These are phyloP conservation scores for Erythrobasidium yunnanense DNA, from an alignment of 768 basidiomycete genomes.

Conservation along the genomic window DNA sequence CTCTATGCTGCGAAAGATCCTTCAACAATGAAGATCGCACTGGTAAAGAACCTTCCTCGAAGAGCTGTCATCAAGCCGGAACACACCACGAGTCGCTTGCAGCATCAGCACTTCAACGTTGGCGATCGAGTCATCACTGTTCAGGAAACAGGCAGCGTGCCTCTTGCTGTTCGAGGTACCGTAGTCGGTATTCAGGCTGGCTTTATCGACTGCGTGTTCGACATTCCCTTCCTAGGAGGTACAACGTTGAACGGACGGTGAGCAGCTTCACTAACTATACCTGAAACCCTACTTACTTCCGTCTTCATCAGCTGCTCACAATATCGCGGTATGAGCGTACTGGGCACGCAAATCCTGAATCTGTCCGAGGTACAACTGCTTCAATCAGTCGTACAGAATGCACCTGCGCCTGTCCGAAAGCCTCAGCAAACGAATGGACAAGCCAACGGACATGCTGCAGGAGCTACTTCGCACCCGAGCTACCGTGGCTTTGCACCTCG, in stretches of 20 bases:
- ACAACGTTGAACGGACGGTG: slow-evolving; percentile 72
- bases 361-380: slow-evolving; percentile 51
- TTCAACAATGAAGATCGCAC: slow-evolving; percentile 68
- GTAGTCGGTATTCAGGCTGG: slow-evolving; percentile 78
- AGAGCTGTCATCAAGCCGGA: slow-evolving; percentile 86
- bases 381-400: neutral
- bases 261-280: slow-evolving; percentile 24
- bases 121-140: slow-evolving; percentile 96
- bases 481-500: slow-evolving; percentile 17
- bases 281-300: slow-evolving; percentile 12
- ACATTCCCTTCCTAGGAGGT: slow-evolving; percentile 88
- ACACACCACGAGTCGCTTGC: slow-evolving; percentile 76
- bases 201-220: slow-evolving; percentile 92
- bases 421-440: neutral
- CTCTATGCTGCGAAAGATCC: slow-evolving; percentile 55
- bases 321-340: slow-evolving; percentile 80
- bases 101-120: slow-evolving; percentile 72
- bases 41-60: slow-evolving; percentile 86
- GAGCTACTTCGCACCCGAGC: neutral
- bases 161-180: slow-evolving; percentile 80
- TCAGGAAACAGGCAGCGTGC: slow-evolving; percentile 83
- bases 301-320: slow-evolving; percentile 58
- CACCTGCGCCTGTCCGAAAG: neutral
- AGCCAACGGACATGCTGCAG: neutral
- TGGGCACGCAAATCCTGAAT: slow-evolving; percentile 80